Evolutionary conservation across 139 green algal genomes (phyloP).

Genomic region (Chlorella sp.): DNA sequence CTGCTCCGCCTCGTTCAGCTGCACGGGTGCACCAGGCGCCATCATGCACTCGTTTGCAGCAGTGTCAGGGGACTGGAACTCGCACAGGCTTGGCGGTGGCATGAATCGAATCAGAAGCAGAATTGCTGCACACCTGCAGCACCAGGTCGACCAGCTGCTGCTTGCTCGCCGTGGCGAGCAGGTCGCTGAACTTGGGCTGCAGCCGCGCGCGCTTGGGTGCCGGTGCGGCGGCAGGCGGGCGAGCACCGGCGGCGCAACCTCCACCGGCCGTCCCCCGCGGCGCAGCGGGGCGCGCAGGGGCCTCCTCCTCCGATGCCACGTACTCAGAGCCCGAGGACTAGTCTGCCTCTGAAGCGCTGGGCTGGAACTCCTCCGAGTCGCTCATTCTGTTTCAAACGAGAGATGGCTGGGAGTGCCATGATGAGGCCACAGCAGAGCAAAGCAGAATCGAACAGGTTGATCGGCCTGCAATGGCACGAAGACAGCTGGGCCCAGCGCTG

Average conservation of each 20-base stretch:
- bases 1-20: not conserved
- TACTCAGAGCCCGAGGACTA: not conserved
- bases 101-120: no score
- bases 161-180: conserved; percentile 10
- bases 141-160: conserved; percentile 7
- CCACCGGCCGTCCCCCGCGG: not conserved
- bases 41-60: no score
- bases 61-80: no score
- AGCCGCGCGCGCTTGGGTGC: not conserved
- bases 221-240: not conserved
- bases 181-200: conserved; percentile 7
- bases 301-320: not conserved
- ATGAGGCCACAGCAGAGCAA: not conserved
- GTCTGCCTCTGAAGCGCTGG: not conserved
- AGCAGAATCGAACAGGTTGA: not conserved
- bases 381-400: not conserved
- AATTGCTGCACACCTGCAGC: no score
- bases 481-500: no score
- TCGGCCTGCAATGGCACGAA: not conserved
- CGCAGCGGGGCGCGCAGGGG: not conserved
- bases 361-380: not conserved
- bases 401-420: not conserved
- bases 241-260: not conserved
- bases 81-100: no score
- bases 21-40: no score